Percentiles rank a stretch among this genome's conserved stretches.
phyloP scores from a whole-genome alignment of 1,139 yeast species.

The Diutina catenulata region DNA sequence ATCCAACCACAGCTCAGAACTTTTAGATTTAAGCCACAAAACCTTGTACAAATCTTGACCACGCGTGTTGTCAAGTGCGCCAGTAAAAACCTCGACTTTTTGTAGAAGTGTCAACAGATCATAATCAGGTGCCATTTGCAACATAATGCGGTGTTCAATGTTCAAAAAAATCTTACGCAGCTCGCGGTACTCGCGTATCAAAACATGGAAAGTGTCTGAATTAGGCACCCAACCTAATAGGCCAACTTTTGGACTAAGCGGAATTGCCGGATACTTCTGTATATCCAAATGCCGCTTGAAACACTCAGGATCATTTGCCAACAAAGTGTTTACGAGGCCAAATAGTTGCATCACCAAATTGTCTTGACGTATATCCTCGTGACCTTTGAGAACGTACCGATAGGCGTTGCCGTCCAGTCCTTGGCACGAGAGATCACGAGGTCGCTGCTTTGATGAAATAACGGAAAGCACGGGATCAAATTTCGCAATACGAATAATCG shows the following conservation, averaged over 20 bases:
- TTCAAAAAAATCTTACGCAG: conserved; percentile 79
- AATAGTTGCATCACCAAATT: conserved; percentile 95
- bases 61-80: conserved; percentile 88
- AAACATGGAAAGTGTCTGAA: conserved; percentile 90
- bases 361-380: conserved; percentile 97
- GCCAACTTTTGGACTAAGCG: conserved; percentile 96
- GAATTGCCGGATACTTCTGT: conserved; percentile 86
- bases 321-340: conserved; percentile 84
- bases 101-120: conserved; percentile 81
- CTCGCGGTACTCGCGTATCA: conserved; percentile 87
- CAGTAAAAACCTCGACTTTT: conserved; percentile 92
- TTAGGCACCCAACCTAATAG: conserved; percentile 95
- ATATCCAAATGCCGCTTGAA: conserved; percentile 92
- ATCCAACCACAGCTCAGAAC: conserved; percentile 97
- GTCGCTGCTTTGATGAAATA: conserved; percentile 94
- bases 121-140: conserved; percentile 97
- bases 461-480: conserved; percentile 81
- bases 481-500: conserved; percentile 55
- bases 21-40: conserved; percentile 88
- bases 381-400: conserved; percentile 77
- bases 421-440: conserved; percentile 64
- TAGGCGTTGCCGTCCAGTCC: conserved; percentile 93
- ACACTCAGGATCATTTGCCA: conserved; percentile 87
- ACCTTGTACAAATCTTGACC: conserved; percentile 96
- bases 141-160: conserved; percentile 90